Evolutionary conservation across 768 basidiomycete genomes (phyloP).

Genomic region (Neoboletus brunneissimus): DNA sequence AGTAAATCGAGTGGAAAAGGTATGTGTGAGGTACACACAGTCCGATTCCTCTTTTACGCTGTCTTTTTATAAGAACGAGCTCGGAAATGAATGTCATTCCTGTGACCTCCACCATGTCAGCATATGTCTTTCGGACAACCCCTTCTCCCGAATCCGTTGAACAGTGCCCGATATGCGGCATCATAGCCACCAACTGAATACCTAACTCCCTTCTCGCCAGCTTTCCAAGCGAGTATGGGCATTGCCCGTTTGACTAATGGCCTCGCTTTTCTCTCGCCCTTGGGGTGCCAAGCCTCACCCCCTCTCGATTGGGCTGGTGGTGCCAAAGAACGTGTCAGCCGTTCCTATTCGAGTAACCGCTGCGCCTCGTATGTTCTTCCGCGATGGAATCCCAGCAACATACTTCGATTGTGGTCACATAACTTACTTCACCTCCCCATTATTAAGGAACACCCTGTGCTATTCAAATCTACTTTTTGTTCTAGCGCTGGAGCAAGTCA

Average conservation of each 20-base stretch:
- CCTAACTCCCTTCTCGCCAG: constrained; percentile 17
- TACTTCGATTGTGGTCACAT: constrained; percentile 24
- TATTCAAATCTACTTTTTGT: constrained; percentile 26
- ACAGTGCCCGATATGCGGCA: constrained; percentile 22
- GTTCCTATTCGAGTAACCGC: constrained; percentile 19
- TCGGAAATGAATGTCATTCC: constrained; percentile 37
- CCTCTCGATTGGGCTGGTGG: constrained; percentile 18
- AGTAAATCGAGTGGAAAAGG: constrained; percentile 13
- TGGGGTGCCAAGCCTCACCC: constrained; percentile 22
- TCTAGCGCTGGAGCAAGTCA: constrained; percentile 21
- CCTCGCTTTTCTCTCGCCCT: constrained; percentile 18
- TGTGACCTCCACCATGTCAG: constrained; percentile 26
- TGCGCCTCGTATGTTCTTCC: constrained; percentile 29
- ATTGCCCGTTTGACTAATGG: constrained; percentile 34
- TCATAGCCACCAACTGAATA: constrained; percentile 28
- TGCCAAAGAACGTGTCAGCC: constrained; percentile 13
- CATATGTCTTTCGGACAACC: constrained; percentile 28
- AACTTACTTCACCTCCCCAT: constrained; percentile 21
- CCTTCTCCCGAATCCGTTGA: constrained; percentile 33
- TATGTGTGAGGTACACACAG: constrained; percentile 23
- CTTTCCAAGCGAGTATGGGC: constrained; percentile 22
- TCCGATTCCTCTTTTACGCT: constrained; percentile 10
- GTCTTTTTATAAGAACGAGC: constrained; percentile 29
- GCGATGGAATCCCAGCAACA: constrained; percentile 27
- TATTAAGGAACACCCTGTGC: constrained; percentile 33